Percentiles rank a stretch among this genome's conserved stretches.
phyloP scores from a whole-genome alignment of 2,329 filamentous ascomycete species.

The Phaeosphaeriaceae sp. region DNA sequence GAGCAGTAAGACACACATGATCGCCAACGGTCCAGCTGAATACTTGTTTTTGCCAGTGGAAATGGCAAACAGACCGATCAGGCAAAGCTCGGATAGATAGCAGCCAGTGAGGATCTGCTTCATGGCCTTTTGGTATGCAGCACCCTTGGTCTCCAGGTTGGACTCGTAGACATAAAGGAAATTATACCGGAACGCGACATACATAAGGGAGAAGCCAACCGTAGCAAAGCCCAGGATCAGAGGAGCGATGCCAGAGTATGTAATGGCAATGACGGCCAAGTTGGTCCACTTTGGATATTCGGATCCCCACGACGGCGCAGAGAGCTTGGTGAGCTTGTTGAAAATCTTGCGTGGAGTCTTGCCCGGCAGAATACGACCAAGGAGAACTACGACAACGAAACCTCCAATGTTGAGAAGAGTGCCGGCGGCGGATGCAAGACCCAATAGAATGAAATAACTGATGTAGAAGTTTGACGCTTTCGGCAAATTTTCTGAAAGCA shows the following conservation, averaged over 20 bases:
- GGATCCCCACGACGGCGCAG: conserved; percentile 53
- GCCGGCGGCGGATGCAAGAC: conserved; percentile 51
- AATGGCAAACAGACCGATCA: conserved; percentile 57
- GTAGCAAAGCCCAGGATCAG: conserved; percentile 56
- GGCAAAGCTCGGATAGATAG: conserved; percentile 57
- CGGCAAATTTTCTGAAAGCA: conserved; percentile 79
- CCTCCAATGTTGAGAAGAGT: conserved; percentile 78
- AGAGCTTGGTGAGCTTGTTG: conserved; percentile 52
- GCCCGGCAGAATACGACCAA: conserved; percentile 66
- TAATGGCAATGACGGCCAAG: conserved; percentile 53
- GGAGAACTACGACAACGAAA: conserved; percentile 82
- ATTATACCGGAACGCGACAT: conserved; percentile 58
- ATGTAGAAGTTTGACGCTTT: conserved; percentile 94
- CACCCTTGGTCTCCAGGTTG: conserved; percentile 56
- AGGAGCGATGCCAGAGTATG: conserved; percentile 58
- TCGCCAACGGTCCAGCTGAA: conserved; percentile 50
- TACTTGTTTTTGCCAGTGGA: conserved; percentile 42
- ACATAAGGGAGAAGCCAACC: conserved; percentile 54
- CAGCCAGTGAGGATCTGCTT: conserved; percentile 56
- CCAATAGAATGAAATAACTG: conserved; percentile 92
- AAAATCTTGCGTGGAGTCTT: conserved; percentile 58
- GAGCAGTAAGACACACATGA: conserved; percentile 52
- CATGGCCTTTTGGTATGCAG: conserved; percentile 55
- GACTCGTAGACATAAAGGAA: conserved; percentile 58
- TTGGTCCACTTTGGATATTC: conserved; percentile 58